Evolutionary conservation across 208 protist genomes (phyloP).

Genomic region (Wallacemonas sp.): DNA sequence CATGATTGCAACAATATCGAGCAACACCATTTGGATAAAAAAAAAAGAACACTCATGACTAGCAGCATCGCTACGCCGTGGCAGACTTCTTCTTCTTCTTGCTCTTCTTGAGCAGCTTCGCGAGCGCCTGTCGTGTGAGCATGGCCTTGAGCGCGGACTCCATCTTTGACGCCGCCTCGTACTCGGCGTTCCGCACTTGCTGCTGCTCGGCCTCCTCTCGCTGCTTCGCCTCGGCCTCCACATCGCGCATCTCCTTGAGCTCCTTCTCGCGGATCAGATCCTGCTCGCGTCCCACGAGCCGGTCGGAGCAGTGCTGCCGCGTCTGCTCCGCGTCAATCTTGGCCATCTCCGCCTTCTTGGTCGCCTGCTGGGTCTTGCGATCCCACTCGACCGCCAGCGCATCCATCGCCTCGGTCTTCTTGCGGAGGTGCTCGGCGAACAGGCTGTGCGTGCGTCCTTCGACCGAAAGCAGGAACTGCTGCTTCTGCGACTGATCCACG

Average conservation of each 20-base stretch:
- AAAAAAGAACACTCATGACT: not conserved
- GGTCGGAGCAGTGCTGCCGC: conserved; percentile 74
- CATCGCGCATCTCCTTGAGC: conserved; percentile 56
- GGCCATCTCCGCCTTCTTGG: conserved; percentile 70
- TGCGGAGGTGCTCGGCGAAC: conserved; percentile 69
- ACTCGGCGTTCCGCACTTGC: conserved; percentile 45
- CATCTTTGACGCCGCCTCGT: conserved; percentile 75
- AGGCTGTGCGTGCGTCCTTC: conserved; percentile 57
- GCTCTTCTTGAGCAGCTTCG: conserved; percentile 71
- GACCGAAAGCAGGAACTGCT: conserved; percentile 41
- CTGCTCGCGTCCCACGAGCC: conserved; percentile 57
- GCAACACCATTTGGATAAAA: not conserved
- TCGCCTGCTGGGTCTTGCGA: conserved; percentile 71
- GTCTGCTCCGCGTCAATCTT: conserved; percentile 87
- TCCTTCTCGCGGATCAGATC: conserved; percentile 51
- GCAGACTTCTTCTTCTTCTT: conserved; percentile 65
- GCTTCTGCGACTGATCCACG: conserved; percentile 26
- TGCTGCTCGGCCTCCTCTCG: conserved; percentile 36
- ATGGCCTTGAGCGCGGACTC: conserved; percentile 81
- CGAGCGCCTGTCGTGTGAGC: conserved; percentile 74
- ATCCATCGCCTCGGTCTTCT: conserved; percentile 74
- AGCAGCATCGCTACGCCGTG: not conserved
- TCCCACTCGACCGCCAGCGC: conserved; percentile 75
- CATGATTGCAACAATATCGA: not conserved
- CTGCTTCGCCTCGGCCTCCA: conserved; percentile 36